Evolutionary conservation across 257 asterid species (phyloP).

Genomic region (Cordia subcordata): DNA sequence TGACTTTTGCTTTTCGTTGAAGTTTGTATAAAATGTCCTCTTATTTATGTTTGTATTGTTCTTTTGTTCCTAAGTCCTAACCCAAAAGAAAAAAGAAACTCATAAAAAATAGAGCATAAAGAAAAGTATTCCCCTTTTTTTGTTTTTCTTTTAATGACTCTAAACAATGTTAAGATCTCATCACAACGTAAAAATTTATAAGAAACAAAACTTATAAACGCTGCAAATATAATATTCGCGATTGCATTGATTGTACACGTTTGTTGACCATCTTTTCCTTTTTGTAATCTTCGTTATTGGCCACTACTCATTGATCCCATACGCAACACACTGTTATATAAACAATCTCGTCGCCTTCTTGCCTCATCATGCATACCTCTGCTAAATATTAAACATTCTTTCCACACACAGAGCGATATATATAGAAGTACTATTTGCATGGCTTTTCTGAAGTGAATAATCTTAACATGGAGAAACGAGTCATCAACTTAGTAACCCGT

Average conservation of each 20-base stretch:
- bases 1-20: too few species aligned
- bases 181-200: too few species aligned
- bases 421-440: constrained; percentile 10
- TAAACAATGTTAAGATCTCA: too few species aligned
- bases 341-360: not conserved
- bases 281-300: not conserved
- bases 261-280: not conserved
- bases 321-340: not conserved
- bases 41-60: too few species aligned
- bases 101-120: too few species aligned
- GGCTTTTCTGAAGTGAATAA: constrained; percentile 4
- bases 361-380: not conserved
- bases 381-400: not conserved
- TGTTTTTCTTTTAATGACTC: too few species aligned
- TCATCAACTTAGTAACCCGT: not conserved
- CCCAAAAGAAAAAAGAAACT: too few species aligned
- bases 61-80: too few species aligned
- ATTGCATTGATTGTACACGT: not conserved
- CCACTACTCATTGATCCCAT: not conserved
- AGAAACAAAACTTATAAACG: too few species aligned
- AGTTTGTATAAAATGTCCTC: too few species aligned
- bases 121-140: too few species aligned
- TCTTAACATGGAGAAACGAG: not conserved
- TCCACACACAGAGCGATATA: not conserved
- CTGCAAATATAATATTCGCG: not conserved